Evolutionary conservation across 495 filamentous ascomycete genomes (phyloP), one percentile per base, ranked within the genome.

Genomic region (Aspergillus hancockii): DNA sequence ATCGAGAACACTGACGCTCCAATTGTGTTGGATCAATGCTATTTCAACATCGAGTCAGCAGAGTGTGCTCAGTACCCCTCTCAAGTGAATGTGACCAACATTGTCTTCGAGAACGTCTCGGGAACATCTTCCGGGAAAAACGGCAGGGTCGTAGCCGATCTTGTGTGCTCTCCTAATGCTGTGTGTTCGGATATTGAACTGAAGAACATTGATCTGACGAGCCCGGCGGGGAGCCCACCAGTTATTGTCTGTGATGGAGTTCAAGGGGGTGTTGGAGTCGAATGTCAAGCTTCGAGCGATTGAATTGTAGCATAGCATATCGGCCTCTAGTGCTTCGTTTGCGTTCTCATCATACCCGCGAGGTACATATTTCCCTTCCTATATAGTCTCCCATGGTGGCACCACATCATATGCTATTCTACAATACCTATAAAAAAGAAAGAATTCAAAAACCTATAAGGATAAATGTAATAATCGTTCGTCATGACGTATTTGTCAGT

Each of bases 11-110:
- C 80, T 30, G 82, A 84, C 52, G 68, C 75, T 47, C 75, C 82
- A 0, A 70, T 82, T 13, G 79, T 82, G n/a, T 55, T 86, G 16
- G 82, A 84, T 53, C 80, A 75, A 53, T 85, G 83, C 63, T 86
- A 85, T 67, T 86, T 84, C 63, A 75, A 84, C 60, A 71, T 84
- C 31, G 75, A 81, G 54, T n/a, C 61, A 3, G 72, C 75, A 19
- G 76, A 77, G 9, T 85, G 82, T 64, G 71, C 77, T 0, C 30
- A 63, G 8, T 77, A 82, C 61, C 82, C 83, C 0, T 84, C 82
- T 2, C 67, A 69, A 19, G 80, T 84, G 45, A 81, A 85, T 64
- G 70, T 86, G 58, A 83, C 79, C 34, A 77, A 83, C 64, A 75
- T 86, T 56, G 57, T 63, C 0, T 84, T 86, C 52, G 72, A 83